Evolutionary conservation across 176 grass and related monocot genomes (phyloP).

Genomic region (Cenchrus fungigraminus): DNA sequence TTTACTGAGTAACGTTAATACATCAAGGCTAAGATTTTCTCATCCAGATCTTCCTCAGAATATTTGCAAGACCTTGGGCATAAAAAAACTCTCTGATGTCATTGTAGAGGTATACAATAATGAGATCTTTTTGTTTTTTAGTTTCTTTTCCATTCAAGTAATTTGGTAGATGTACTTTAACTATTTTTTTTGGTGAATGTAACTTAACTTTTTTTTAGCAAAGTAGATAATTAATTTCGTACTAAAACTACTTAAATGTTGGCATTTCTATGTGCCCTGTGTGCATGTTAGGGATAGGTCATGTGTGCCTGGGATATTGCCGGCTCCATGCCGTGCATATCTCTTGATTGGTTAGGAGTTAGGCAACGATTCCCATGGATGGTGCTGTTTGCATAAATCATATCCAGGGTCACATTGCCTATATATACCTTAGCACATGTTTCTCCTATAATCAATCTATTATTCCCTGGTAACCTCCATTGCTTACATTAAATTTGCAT

Average conservation of each 20-base stretch:
- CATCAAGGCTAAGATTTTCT: constrained; percentile 84
- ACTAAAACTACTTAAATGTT: neutral
- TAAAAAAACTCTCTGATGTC: constrained; percentile 86
- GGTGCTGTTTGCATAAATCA: no score
- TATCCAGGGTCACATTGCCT: no score
- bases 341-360: no score
- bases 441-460: no score
- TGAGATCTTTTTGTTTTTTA: neutral
- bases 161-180: neutral
- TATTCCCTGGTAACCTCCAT: neutral
- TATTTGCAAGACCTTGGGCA: constrained; percentile 66
- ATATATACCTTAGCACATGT: no score
- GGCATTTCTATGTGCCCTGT: no score
- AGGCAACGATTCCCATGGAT: no score
- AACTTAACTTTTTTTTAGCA: neutral
- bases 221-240: constrained; percentile 3
- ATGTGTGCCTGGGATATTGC: no score
- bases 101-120: constrained; percentile 73
- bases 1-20: constrained; percentile 78
- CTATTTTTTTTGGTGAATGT: neutral
- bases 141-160: constrained; percentile 17
- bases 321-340: no score
- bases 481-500: constrained; percentile 14
- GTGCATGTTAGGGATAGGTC: no score
- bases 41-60: constrained; percentile 87